Evolutionary conservation across 176 grass and related monocot species (phyloP).

Genomic region (Oryza australiensis): DNA sequence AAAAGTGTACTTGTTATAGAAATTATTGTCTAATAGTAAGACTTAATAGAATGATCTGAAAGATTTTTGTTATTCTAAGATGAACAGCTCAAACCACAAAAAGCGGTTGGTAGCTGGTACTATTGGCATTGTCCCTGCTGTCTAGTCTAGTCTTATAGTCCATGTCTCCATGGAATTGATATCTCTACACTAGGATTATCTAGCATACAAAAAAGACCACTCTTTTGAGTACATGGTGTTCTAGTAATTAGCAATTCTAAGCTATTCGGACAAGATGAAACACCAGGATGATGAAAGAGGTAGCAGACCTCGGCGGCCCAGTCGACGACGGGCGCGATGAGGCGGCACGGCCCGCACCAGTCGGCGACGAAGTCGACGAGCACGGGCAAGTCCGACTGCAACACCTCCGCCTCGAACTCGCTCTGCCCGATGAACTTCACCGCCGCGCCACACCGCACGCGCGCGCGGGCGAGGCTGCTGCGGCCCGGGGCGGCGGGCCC

Average conservation of each 20-base stretch:
- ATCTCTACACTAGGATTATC: background rate
- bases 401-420: constrained; percentile 73
- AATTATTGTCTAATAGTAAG: background rate
- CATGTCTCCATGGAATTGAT: background rate
- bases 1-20: background rate
- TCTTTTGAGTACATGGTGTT: background rate
- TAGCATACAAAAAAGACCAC: background rate
- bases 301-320: constrained; percentile 72
- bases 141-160: background rate
- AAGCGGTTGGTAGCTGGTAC: background rate
- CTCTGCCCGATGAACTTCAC: constrained; percentile 52
- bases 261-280: background rate
- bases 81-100: background rate
- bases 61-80: constrained; percentile 7
- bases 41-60: background rate
- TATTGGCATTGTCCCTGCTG: background rate
- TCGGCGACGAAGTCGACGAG: constrained; percentile 96
- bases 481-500: background rate
- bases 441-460: constrained; percentile 61
- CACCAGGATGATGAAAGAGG: background rate
- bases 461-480: constrained; percentile 20
- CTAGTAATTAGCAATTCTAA: background rate
- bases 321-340: constrained; percentile 80
- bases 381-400: constrained; percentile 82
- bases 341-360: constrained; percentile 95